phyloP scores from a whole-genome alignment of 176 grass and related monocot genomes.

The Rhynchospora breviuscula region DNA sequence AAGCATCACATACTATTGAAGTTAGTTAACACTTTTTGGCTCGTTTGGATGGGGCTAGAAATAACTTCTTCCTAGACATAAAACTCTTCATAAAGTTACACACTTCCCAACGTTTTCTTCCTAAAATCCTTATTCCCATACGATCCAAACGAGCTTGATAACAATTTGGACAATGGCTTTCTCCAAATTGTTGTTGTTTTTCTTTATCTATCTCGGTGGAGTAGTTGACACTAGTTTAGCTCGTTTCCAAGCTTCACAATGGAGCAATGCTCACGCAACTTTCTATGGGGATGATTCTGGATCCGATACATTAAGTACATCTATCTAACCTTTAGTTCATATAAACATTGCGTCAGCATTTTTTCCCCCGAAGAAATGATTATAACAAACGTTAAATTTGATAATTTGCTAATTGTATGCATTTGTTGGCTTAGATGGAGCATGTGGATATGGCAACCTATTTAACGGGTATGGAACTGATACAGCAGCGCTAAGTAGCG shows the following conservation, averaged over 20 bases:
- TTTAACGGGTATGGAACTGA: slow-evolving; percentile 50
- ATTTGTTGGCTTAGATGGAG: slow-evolving; percentile 44
- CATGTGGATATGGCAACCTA: slow-evolving; percentile 67
- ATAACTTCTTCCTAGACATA: no score
- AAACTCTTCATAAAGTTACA: no score
- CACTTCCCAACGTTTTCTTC: no score
- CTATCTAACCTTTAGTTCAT: background rate
- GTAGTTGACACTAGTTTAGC: slow-evolving; percentile 32
- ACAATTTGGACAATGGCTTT: slow-evolving; percentile 28
- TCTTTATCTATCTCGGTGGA: slow-evolving; percentile 26
- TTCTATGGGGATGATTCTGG: slow-evolving; percentile 80
- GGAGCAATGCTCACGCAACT: slow-evolving; percentile 62
- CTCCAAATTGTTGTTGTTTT: slow-evolving; percentile 1
- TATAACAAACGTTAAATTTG: background rate
- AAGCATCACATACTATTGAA: slow-evolving; percentile 9
- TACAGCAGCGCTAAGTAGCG: slow-evolving; percentile 76
- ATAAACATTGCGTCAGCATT: background rate
- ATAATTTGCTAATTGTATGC: background rate
- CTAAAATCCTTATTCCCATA: no score
- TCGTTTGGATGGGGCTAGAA: no score
- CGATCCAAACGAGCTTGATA: no score
- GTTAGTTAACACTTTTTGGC: no score
- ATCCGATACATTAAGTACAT: slow-evolving; percentile 53
- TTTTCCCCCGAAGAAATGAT: background rate
- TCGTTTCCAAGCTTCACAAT: slow-evolving; percentile 42